Percentiles rank a stretch among this genome's conserved stretches.
These are phyloP conservation scores for Misopates orontium DNA, from an alignment of 257 asterid genomes.

Conservation along the genomic window DNA sequence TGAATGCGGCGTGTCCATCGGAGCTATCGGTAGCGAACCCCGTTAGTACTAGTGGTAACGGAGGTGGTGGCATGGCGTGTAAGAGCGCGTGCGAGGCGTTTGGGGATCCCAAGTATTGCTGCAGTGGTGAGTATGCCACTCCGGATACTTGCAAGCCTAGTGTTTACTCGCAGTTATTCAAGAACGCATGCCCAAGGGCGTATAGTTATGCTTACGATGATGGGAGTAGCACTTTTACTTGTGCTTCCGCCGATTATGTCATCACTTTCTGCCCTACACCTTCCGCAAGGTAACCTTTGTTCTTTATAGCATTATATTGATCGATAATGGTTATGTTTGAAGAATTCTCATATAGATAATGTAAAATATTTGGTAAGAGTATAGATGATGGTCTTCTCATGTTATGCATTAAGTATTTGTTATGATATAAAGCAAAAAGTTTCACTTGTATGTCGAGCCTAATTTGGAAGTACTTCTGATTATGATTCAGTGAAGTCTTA, in stretches of 20 bases:
- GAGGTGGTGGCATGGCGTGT: constrained; percentile 36
- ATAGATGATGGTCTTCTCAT: no score
- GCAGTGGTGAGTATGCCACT: constrained; percentile 36
- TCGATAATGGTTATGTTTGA: neutral
- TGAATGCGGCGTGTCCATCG: constrained; percentile 37
- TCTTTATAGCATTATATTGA: neutral
- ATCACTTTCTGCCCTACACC: constrained; percentile 35
- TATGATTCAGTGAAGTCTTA: no score
- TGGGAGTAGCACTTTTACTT: constrained; percentile 39
- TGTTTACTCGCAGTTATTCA: constrained; percentile 33
- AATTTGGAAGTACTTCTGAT: no score
- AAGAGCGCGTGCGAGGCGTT: constrained; percentile 45
- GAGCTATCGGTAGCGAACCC: constrained; percentile 30
- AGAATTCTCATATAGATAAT: no score
- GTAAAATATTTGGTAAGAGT: no score
- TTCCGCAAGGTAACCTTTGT: constrained; percentile 2
- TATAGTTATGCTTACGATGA: constrained; percentile 44
- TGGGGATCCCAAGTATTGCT: constrained; percentile 34
- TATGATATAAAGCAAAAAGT: no score
- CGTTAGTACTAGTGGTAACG: no score
- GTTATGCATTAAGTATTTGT: no score
- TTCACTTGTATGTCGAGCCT: no score
- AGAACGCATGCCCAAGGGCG: constrained; percentile 35
- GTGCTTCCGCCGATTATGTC: constrained; percentile 34
- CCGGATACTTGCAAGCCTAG: constrained; percentile 38